These are phyloP conservation scores for Phytophthora fragariaefolia DNA, from an alignment of 352 stramenopile species.

Conservation along the genomic window DNA sequence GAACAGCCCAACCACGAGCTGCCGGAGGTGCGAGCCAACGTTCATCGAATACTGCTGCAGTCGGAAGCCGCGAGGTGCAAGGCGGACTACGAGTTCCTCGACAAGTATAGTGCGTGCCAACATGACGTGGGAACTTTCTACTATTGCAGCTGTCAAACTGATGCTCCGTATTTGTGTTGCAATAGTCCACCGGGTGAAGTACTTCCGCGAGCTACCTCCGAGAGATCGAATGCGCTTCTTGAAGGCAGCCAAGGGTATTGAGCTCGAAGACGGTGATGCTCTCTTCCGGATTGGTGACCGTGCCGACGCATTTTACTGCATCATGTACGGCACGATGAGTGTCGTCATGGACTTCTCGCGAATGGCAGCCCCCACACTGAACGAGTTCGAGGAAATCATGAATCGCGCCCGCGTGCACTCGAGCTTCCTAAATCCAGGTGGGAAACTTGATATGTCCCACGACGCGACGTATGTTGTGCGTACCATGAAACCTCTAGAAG, in stretches of 20 bases:
- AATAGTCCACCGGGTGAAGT: conserved; percentile 63
- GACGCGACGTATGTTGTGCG: conserved; percentile 69
- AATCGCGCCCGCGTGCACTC: conserved; percentile 73
- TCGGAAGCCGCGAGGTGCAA: conserved; percentile 47
- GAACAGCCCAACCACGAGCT: conserved; percentile 41
- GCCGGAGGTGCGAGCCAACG: conserved; percentile 44
- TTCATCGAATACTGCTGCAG: conserved; percentile 57
- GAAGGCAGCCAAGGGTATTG: conserved; percentile 67
- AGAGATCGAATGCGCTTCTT: conserved; percentile 67
- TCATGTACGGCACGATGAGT: conserved; percentile 78
- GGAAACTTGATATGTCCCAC: conserved; percentile 48
- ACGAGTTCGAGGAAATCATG: conserved; percentile 79
- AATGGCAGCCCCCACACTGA: conserved; percentile 64
- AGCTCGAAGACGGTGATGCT: conserved; percentile 66
- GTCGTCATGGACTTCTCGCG: conserved; percentile 80
- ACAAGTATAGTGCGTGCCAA: conserved; percentile 56
- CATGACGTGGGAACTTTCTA: background rate
- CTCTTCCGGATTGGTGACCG: conserved; percentile 75
- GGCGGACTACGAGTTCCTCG: conserved; percentile 74
- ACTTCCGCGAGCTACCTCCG: conserved; percentile 65
- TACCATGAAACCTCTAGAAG: conserved; percentile 68
- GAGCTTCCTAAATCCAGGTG: conserved; percentile 67
- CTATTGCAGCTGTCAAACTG: background rate
- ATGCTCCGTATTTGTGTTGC: background rate
- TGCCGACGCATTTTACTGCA: conserved; percentile 78